Evolutionary conservation across 225 moss, liverwort and hornwort genomes (phyloP), one percentile per base, ranked within the genome.

Genomic region (Pleurozium schreberi): DNA sequence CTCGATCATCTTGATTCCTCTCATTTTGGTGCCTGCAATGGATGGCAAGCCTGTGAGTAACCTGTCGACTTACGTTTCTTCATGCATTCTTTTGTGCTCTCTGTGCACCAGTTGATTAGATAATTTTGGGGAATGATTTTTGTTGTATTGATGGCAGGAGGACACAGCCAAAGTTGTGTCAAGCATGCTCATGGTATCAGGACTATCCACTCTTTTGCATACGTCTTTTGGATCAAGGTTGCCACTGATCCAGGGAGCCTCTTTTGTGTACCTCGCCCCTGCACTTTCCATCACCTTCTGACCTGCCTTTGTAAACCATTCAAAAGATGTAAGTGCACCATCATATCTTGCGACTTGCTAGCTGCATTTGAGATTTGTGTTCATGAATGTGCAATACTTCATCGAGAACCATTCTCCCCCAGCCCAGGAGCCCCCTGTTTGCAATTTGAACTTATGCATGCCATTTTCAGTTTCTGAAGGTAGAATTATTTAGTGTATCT

Each of bases 101-200:
- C 5, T 22, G 21, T 40, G 73, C 47, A 49, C 38, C 12, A 57
- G 9, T 86, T 21, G 43, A 38, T 82, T 78, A 50, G 70, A 59
- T 30, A 34, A 12, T 26, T 47, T 78, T 23, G 42, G 49, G 40
- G 68, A 45, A 40, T 90, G 36, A 87, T 31, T 66, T 85, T 34
- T 67, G n/a, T 58, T 70, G 45, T 67, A 19, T 55, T 61, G 42
- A 59, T 88, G 38, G 70, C 94, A 98, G 98, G 94, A 97, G 86
- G 96, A 97, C 67, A 94, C 96, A 13, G 95, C 96, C 58, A 98
- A 96, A 89, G 96, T 98, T 42, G 95, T 97, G n/a, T 96, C 98
- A 16, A 97, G 96, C 77, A 96, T 96, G 97, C 90, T 98, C 25
- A 83, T 98, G 91, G 97, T 98, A 40, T 94, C 98, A 30, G 97